Percentiles rank a stretch among this genome's conserved stretches.
Evolutionary conservation across 768 basidiomycete genomes (phyloP).

Genomic region (Lactarius quietus): DNA sequence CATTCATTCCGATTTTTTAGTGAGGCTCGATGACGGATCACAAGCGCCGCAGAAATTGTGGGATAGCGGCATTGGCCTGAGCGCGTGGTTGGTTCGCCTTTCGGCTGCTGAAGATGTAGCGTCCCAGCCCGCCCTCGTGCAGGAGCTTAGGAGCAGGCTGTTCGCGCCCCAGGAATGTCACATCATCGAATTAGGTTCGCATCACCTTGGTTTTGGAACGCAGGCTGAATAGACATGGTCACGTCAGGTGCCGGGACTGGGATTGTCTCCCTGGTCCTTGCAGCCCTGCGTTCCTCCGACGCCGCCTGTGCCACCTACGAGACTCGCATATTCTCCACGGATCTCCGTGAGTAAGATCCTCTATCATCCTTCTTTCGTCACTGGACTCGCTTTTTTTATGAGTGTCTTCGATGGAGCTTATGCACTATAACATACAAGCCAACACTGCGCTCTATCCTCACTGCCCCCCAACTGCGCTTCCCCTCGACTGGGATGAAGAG

Average conservation of each 20-base stretch:
- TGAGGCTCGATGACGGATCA: neutral
- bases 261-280: slow-evolving; percentile 66
- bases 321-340: slow-evolving; percentile 26
- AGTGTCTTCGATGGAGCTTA: slow-evolving; percentile 81
- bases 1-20: neutral
- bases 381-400: neutral
- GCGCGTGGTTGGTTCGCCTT: slow-evolving; percentile 64
- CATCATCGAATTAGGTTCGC: slow-evolving; percentile 70
- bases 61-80: slow-evolving; percentile 88
- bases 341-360: slow-evolving; percentile 18
- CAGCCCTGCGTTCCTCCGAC: slow-evolving; percentile 47
- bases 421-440: slow-evolving; percentile 62
- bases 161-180: slow-evolving; percentile 40
- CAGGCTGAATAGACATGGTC: neutral
- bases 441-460: slow-evolving; percentile 40
- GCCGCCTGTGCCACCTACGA: slow-evolving; percentile 19
- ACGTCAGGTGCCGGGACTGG: slow-evolving; percentile 82
- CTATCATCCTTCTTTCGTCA: slow-evolving; percentile 7
- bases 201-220: neutral
- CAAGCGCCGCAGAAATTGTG: slow-evolving; percentile 75
- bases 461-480: slow-evolving; percentile 32
- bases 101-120: slow-evolving; percentile 20
- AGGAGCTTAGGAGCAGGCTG: slow-evolving; percentile 35
- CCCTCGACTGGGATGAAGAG: slow-evolving; percentile 74
- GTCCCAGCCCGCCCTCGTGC: slow-evolving; percentile 12